Percentiles rank a stretch among this genome's conserved stretches.
phyloP scores from a whole-genome alignment of 306 rosid species.

The Rosa chinensis region DNA sequence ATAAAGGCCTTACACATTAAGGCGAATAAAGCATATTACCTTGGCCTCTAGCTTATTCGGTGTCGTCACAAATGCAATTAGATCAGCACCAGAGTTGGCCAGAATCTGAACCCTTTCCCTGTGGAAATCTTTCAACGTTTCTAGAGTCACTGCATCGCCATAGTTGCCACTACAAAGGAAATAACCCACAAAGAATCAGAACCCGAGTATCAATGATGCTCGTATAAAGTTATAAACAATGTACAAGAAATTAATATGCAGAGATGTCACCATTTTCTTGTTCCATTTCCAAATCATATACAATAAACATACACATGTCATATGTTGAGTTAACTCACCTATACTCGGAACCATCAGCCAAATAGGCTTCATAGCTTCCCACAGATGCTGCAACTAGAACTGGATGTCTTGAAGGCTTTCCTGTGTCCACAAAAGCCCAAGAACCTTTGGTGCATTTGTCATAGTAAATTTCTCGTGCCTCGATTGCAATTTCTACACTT shows the following conservation, averaged over 20 bases:
- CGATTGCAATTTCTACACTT: constrained; percentile 74
- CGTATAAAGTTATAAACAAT: not conserved
- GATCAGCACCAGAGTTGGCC: constrained; percentile 71
- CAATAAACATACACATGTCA: too few species aligned
- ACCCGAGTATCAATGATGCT: not conserved
- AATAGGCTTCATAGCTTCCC: constrained; percentile 88
- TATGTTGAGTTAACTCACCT: constrained; percentile 25
- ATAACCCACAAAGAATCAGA: not conserved
- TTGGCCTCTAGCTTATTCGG: constrained; percentile 84
- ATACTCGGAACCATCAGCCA: constrained; percentile 75
- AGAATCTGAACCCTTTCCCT: constrained; percentile 77
- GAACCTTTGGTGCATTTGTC: constrained; percentile 55
- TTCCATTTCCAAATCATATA: not conserved
- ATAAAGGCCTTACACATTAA: not conserved
- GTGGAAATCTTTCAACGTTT: constrained; percentile 69
- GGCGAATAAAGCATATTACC: constrained; percentile 33
- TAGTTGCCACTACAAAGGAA: constrained; percentile 61
- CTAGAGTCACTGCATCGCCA: constrained; percentile 62
- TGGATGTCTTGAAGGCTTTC: constrained; percentile 39
- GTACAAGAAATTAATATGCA: not conserved
- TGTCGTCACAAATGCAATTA: constrained; percentile 83
- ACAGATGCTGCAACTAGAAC: constrained; percentile 82
- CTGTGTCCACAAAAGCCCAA: constrained; percentile 43
- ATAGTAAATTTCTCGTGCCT: constrained; percentile 66
- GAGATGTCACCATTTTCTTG: not conserved